Evolutionary conservation across 441 rosid species (phyloP).

Genomic region (Erodium moschatum): DNA sequence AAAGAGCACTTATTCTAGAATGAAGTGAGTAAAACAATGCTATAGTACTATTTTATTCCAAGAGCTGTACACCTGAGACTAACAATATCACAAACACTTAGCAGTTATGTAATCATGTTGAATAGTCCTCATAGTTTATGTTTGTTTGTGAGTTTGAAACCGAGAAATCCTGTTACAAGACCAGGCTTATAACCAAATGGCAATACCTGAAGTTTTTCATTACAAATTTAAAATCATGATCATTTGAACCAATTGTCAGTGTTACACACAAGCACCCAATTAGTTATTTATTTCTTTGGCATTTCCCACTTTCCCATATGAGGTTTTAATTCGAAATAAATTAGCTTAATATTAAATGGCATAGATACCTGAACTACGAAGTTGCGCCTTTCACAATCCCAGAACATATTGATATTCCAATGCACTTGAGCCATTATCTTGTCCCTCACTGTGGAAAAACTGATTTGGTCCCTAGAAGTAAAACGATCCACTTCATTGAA

Average conservation of each 20-base stretch:
- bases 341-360: not conserved
- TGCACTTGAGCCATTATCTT: conserved; percentile 59
- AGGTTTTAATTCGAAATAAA: not conserved
- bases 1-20: too few relatives aligned
- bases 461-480: conserved; percentile 88
- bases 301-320: not conserved
- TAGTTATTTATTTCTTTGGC: not conserved
- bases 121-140: not conserved
- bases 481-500: conserved; percentile 88
- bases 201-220: not conserved
- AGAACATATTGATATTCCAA: conserved; percentile 87
- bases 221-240: not conserved
- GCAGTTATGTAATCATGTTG: not conserved
- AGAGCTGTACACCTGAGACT: not conserved
- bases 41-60: not conserved
- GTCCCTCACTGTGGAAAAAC: conserved; percentile 85
- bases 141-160: not conserved
- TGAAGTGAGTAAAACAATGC: too few relatives aligned
- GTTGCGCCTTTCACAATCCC: conserved; percentile 91
- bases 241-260: not conserved
- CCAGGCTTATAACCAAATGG: not conserved
- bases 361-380: conserved; percentile 83
- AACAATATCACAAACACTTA: not conserved
- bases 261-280: not conserved
- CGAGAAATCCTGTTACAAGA: too few relatives aligned